phyloP scores from a whole-genome alignment of 495 filamentous ascomycete genomes.

The Physcia stellaris region DNA sequence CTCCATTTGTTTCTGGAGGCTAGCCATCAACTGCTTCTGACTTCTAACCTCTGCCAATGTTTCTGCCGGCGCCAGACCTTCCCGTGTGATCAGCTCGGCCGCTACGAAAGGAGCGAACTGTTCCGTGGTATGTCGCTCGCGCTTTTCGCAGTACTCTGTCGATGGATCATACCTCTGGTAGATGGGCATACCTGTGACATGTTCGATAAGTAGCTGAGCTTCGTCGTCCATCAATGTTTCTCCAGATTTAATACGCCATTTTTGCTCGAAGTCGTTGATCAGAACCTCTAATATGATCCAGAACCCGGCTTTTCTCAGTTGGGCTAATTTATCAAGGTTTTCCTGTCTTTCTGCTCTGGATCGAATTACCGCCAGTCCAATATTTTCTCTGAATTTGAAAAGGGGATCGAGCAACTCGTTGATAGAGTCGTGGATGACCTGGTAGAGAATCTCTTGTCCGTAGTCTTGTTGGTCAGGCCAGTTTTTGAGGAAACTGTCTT shows the following conservation, averaged over 20 bases:
- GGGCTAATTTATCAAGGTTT: constrained; percentile 5
- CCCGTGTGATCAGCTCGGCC: too few species aligned
- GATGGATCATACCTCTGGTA: neutral
- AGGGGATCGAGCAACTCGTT: constrained; percentile 82
- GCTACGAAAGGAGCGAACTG: constrained; percentile 24
- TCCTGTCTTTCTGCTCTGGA: constrained; percentile 47
- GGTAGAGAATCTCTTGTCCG: constrained; percentile 79
- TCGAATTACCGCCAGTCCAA: constrained; percentile 52
- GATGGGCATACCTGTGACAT: constrained; percentile 4
- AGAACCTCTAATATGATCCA: constrained; percentile 1
- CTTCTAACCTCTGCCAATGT: too few species aligned
- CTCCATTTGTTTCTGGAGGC: too few species aligned
- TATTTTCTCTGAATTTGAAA: constrained; percentile 68
- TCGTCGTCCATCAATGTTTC: constrained; percentile 8
- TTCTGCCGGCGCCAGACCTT: too few species aligned
- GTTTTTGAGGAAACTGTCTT: too few species aligned
- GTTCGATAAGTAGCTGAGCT: constrained; percentile 14
- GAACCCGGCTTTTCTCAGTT: neutral
- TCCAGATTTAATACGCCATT: neutral
- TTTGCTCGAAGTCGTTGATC: neutral
- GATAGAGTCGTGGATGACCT: constrained; percentile 77
- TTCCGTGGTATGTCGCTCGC: constrained; percentile 36
- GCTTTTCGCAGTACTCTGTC: constrained; percentile 28
- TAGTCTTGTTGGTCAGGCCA: constrained; percentile 50
- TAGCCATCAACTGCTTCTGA: too few species aligned